Conservation (phyloP, 371 early-diverging fungal genomes). For the Coelomomyces lativittatus region DNA sequence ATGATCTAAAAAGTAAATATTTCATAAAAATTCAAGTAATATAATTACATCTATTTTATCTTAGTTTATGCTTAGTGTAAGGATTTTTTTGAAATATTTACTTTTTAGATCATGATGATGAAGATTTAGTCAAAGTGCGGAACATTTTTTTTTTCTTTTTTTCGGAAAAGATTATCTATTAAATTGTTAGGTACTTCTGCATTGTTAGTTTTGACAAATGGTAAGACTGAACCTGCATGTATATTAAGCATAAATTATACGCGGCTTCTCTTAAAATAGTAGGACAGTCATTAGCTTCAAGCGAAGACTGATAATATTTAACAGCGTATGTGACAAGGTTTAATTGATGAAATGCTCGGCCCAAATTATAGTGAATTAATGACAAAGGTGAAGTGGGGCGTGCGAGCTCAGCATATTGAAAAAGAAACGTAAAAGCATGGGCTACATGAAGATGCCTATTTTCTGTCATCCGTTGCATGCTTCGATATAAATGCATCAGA, state of each 20-base stretch:
- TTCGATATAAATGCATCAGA: conserved; percentile 37
- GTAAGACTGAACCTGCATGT: conserved; percentile 4
- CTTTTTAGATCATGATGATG: no score
- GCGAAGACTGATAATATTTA: conserved; percentile 55
- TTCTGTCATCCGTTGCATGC: conserved; percentile 46
- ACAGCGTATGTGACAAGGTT: conserved; percentile 59
- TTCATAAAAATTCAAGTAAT: no score
- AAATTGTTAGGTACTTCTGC: neutral
- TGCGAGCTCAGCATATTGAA: conserved; percentile 40
- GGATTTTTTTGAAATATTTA: no score
- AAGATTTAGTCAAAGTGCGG: no score
- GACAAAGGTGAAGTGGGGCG: conserved; percentile 4
- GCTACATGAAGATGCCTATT: conserved; percentile 50
- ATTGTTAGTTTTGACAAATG: neutral
- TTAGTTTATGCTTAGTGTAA: no score
- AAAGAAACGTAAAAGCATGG: conserved; percentile 48
- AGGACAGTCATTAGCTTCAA: conserved; percentile 11
- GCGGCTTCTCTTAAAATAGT: conserved; percentile 50
- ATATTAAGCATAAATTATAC: conserved; percentile 54
- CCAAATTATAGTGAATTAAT: conserved; percentile 50
- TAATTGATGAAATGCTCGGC: conserved; percentile 63
- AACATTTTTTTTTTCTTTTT: neutral
- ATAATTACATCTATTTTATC: no score
- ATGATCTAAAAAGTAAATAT: no score
- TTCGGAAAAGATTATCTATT: neutral